Conservation (phyloP, 345 rosid genomes). For the rapeseed (Brassica napus) region DNA sequence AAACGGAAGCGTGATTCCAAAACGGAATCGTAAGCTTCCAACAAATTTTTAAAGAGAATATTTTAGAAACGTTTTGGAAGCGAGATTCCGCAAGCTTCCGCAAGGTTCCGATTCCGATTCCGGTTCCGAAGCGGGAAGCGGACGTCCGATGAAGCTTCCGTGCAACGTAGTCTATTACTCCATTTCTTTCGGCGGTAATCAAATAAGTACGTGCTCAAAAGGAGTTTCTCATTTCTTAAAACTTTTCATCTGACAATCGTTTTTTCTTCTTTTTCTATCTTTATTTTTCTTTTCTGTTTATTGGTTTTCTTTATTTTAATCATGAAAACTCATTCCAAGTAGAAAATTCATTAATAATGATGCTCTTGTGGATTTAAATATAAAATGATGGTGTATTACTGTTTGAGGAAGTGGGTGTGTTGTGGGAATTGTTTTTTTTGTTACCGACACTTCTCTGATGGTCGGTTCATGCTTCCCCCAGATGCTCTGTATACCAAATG, state of each 20-base stretch:
- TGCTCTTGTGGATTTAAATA: background rate
- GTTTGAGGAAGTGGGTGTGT: slow-evolving; percentile 29
- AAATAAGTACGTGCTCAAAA: background rate
- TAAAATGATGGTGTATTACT: background rate
- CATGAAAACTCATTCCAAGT: background rate
- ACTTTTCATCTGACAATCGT: background rate
- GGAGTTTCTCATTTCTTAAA: background rate
- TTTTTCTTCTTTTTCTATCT: background rate
- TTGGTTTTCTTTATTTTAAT: background rate
- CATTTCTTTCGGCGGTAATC: slow-evolving; percentile 18
- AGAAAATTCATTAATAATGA: background rate
- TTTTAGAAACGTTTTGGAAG: too few species aligned
- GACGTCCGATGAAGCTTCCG: too few species aligned
- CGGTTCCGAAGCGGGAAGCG: too few species aligned
- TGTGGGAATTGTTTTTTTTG: slow-evolving; percentile 16
- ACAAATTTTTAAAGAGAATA: too few species aligned
- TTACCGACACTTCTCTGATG: slow-evolving; percentile 33
- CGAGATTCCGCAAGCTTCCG: too few species aligned
- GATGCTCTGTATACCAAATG: background rate
- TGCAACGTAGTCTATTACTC: background rate
- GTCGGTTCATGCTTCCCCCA: slow-evolving; percentile 26
- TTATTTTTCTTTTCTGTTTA: background rate
- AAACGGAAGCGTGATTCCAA: too few species aligned
- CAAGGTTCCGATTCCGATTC: too few species aligned
- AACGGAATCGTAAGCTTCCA: too few species aligned